Evolutionary conservation across 192 early-diverging fungal species (phyloP).

Genomic region (Linderina pennispora): DNA sequence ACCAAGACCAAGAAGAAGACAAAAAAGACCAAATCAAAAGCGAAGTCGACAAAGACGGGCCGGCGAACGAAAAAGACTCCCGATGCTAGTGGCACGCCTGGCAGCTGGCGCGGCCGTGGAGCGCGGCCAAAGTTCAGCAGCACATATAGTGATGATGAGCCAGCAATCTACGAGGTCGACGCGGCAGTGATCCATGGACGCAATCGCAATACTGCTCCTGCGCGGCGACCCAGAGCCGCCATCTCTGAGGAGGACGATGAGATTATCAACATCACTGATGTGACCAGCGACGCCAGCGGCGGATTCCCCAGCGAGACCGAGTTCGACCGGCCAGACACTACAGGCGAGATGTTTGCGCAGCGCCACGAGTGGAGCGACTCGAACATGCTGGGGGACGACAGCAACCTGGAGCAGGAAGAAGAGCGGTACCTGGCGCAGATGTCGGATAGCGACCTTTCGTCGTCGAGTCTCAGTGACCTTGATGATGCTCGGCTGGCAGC

Average conservation of each 20-base stretch:
- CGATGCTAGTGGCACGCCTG: neutral
- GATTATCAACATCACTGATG: constrained; percentile 45
- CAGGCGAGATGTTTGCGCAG: neutral
- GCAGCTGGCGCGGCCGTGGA: constrained; percentile 10
- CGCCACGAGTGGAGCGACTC: constrained; percentile 24
- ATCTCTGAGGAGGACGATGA: constrained; percentile 12
- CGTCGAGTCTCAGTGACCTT: constrained; percentile 40
- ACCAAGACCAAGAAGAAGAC: neutral
- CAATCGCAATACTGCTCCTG: neutral
- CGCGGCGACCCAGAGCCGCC: neutral
- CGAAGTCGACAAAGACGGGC: constrained; percentile 5
- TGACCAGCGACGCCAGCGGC: constrained; percentile 29
- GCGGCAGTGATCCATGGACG: constrained; percentile 20
- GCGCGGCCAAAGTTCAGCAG: neutral
- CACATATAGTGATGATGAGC: constrained; percentile 3
- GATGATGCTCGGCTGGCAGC: constrained; percentile 23
- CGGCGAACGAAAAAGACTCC: constrained; percentile 4
- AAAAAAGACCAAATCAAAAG: neutral
- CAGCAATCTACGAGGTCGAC: constrained; percentile 12
- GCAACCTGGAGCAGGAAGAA: constrained; percentile 28
- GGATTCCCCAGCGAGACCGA: constrained; percentile 35
- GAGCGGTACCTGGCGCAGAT: constrained; percentile 25
- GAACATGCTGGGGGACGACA: constrained; percentile 14
- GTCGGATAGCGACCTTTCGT: constrained; percentile 16
- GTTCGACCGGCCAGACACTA: constrained; percentile 21